Conservation (phyloP, 1,284 basidiomycete species). For the Puccinia triticina region DNA sequence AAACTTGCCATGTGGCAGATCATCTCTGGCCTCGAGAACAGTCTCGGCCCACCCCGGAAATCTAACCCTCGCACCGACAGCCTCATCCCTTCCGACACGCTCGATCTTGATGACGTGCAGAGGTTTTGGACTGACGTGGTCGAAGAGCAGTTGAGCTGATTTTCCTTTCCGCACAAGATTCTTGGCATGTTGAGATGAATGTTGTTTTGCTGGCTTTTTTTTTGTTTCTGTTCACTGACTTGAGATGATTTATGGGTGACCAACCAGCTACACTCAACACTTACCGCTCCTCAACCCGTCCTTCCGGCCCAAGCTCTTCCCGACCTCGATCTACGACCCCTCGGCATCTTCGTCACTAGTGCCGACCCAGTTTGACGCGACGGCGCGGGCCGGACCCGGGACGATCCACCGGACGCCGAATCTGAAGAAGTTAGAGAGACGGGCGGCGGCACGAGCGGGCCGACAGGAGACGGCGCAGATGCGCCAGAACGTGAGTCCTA, state of each 20-base stretch:
- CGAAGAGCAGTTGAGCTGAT: constrained; percentile 44
- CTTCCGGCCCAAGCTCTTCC: constrained; percentile 50
- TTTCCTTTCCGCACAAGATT: neutral
- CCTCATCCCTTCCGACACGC: neutral
- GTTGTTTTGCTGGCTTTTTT: neutral
- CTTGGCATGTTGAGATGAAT: neutral
- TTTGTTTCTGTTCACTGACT: neutral
- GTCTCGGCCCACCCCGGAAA: neutral
- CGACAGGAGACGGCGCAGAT: neutral
- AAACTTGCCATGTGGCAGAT: constrained; percentile 49
- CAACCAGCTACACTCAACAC: constrained; percentile 32
- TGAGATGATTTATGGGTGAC: neutral
- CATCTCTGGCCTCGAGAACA: constrained; percentile 26
- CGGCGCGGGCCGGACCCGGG: neutral
- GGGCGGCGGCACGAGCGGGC: neutral
- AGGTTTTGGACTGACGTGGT: constrained; percentile 47
- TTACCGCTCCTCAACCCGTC: constrained; percentile 32
- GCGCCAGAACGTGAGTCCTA: neutral
- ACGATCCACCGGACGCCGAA: constrained; percentile 19
- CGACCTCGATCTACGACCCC: constrained; percentile 42
- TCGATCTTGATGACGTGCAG: constrained; percentile 35
- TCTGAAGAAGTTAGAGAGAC: constrained; percentile 30
- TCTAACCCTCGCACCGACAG: neutral
- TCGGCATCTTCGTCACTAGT: constrained; percentile 20
- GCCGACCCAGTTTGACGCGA: constrained; percentile 28